Evolutionary conservation across 371 early-diverging fungal species (phyloP).

Genomic region (Mucor irregularis): DNA sequence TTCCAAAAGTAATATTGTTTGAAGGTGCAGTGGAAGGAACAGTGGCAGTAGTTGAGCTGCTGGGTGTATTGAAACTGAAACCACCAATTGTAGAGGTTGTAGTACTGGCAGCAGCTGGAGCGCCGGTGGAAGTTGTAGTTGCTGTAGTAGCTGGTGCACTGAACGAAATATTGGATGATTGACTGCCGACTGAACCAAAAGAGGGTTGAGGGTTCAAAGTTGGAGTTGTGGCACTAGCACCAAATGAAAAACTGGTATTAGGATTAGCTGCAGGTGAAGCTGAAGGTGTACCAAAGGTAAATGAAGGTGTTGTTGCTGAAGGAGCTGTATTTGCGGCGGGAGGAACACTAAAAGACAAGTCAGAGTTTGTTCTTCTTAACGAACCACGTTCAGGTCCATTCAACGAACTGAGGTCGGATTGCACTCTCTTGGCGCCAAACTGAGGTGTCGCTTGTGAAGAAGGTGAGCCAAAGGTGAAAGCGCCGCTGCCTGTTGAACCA

Average conservation of each 20-base stretch:
- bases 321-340: too few species aligned
- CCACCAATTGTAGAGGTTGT: neutral
- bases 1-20: neutral
- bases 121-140: neutral
- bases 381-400: neutral
- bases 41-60: neutral
- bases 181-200: neutral
- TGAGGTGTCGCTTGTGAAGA: neutral
- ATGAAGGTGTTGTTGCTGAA: too few species aligned
- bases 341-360: neutral
- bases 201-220: neutral
- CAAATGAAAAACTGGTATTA: neutral
- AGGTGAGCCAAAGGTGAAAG: slow-evolving; percentile 8
- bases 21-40: neutral
- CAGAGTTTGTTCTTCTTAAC: neutral
- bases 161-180: neutral
- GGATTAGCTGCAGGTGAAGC: too few species aligned
- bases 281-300: too few species aligned
- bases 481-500: neutral
- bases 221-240: neutral
- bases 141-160: neutral
- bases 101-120: neutral
- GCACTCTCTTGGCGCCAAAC: neutral
- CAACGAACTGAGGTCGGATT: neutral
- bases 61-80: neutral